Conservation (phyloP, 2,329 filamentous ascomycete genomes). For the Teratosphaeriaceae sp. region DNA sequence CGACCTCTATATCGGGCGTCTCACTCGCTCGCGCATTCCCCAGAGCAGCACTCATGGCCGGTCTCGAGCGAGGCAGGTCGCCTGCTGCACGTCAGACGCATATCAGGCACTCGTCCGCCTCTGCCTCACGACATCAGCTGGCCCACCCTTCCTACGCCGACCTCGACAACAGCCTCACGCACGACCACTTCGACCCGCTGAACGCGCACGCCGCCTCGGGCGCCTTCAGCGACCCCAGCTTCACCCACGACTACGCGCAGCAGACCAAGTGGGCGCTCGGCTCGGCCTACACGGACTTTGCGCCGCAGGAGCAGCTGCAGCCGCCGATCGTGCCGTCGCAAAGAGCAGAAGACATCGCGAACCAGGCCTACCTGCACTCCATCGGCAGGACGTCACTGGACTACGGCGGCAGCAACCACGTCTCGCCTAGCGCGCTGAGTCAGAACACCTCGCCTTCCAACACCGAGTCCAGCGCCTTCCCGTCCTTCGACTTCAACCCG, state of each 20-base stretch:
- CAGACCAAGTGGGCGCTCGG: slow-evolving; percentile 35
- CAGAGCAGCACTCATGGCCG: background rate
- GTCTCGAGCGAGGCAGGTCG: background rate
- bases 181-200: slow-evolving; percentile 13
- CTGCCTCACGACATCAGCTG: slow-evolving; percentile 23
- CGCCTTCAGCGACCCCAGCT: slow-evolving; percentile 24
- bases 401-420: slow-evolving; percentile 33
- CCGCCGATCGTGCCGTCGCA: slow-evolving; percentile 23
- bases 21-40: slow-evolving; percentile 1
- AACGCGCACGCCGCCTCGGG: slow-evolving; percentile 20
- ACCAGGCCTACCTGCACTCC: slow-evolving; percentile 35
- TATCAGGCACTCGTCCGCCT: slow-evolving; percentile 22
- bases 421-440: slow-evolving; percentile 20
- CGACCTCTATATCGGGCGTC: background rate
- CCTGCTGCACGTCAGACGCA: slow-evolving; percentile 5
- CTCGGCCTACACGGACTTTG: slow-evolving; percentile 26
- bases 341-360: slow-evolving; percentile 25
- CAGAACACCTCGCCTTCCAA: slow-evolving; percentile 27
- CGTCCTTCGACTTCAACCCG: slow-evolving; percentile 45
- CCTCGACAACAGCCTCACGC: slow-evolving; percentile 9
- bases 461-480: slow-evolving; percentile 46
- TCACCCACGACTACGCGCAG: slow-evolving; percentile 41
- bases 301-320: slow-evolving; percentile 30
- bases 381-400: slow-evolving; percentile 40
- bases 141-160: slow-evolving; percentile 15